These are phyloP conservation scores for Eimeria mitis DNA, from an alignment of 169 alveolate species.

Conservation along the genomic window DNA sequence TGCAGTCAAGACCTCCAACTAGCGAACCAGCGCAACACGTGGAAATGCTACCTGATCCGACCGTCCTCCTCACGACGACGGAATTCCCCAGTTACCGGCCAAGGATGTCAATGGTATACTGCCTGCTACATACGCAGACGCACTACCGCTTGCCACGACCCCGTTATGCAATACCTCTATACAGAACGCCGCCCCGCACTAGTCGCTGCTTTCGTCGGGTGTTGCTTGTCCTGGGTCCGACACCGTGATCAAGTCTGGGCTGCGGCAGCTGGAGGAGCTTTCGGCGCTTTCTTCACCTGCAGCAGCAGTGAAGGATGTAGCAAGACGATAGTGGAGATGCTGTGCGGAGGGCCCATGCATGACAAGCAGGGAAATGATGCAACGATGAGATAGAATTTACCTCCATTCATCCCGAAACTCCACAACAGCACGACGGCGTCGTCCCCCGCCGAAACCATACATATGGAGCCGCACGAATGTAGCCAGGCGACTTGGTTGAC, in stretches of 20 bases:
- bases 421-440: constrained; percentile 63
- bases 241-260: constrained; percentile 17
- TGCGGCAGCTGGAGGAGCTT: neutral
- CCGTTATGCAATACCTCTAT: neutral
- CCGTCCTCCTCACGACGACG: neutral
- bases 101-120: neutral
- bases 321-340: neutral
- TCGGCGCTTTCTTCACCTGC: constrained; percentile 16
- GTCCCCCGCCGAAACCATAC: constrained; percentile 60
- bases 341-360: neutral
- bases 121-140: neutral
- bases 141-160: neutral
- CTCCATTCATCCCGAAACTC: constrained; percentile 4
- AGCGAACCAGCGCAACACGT: neutral
- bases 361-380: neutral
- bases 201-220: constrained; percentile 35
- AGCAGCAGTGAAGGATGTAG: neutral
- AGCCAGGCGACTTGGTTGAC: constrained; percentile 93
- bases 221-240: constrained; percentile 13
- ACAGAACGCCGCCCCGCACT: neutral
- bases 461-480: constrained; percentile 20
- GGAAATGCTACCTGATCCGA: neutral
- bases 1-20: neutral
- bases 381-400: constrained; percentile 6
- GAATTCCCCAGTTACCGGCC: neutral